A percentile compares a stretch with the other conserved stretches of the same genome.
phyloP scores from a whole-genome alignment of 192 early-diverging fungal genomes.

The Podila minutissima region DNA sequence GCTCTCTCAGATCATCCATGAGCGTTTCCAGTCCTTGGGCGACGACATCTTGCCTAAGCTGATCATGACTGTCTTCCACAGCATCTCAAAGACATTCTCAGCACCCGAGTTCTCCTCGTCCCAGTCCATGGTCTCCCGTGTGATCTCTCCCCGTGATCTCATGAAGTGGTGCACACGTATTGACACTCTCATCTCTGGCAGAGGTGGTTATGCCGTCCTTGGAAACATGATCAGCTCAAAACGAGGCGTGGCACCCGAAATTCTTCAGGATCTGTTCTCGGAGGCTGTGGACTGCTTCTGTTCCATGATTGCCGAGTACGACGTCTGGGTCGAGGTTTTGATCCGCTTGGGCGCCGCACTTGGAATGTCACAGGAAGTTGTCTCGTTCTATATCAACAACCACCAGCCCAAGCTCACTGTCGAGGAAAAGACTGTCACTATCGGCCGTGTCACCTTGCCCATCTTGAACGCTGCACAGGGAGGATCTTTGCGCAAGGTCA shows the following conservation, averaged over 20 bases:
- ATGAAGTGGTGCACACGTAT: constrained; percentile 92
- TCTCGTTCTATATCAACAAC: constrained; percentile 75
- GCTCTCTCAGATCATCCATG: constrained; percentile 68
- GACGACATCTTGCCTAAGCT: constrained; percentile 55
- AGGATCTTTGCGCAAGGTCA: constrained; percentile 40
- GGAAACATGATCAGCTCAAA: constrained; percentile 42
- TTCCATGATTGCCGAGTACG: constrained; percentile 79
- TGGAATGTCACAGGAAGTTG: constrained; percentile 70
- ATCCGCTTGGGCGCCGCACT: constrained; percentile 74
- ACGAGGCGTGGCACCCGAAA: constrained; percentile 49
- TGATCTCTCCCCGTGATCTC: constrained; percentile 85
- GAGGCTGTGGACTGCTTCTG: constrained; percentile 92
- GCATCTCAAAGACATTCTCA: constrained; percentile 30
- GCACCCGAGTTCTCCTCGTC: constrained; percentile 41
- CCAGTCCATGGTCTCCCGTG: constrained; percentile 60
- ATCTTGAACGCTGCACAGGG: constrained; percentile 41
- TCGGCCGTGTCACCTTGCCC: constrained; percentile 67
- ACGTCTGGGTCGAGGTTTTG: constrained; percentile 68
- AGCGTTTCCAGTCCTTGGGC: constrained; percentile 63
- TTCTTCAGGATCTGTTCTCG: constrained; percentile 76
- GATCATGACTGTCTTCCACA: constrained; percentile 66
- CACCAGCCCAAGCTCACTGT: constrained; percentile 70
- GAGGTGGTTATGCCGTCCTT: constrained; percentile 23
- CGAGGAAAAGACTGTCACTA: constrained; percentile 44
- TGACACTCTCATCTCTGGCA: constrained; percentile 55